Conservation (phyloP, 2,329 filamentous ascomycete genomes). For the Penicillium sp. region DNA sequence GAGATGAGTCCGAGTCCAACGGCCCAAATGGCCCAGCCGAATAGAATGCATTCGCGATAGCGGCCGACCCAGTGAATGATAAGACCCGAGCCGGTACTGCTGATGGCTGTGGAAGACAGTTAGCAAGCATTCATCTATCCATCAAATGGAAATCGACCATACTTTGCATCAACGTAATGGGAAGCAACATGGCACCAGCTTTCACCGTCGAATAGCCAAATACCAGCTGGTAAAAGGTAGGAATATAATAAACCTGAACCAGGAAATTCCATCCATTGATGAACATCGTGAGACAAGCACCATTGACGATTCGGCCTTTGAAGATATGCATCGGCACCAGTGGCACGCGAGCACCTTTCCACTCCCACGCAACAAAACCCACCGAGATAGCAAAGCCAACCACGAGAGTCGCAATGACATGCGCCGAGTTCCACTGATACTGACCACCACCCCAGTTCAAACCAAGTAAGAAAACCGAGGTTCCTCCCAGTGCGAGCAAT, state of each 20-base stretch:
- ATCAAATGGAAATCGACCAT: neutral
- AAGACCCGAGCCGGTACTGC: constrained; percentile 51
- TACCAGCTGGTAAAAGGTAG: constrained; percentile 58
- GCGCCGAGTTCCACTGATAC: constrained; percentile 53
- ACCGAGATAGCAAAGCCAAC: constrained; percentile 41
- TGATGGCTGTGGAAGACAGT: constrained; percentile 40
- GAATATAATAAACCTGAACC: constrained; percentile 59
- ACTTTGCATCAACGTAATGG: constrained; percentile 49
- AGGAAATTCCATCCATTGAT: constrained; percentile 59
- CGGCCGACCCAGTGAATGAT: constrained; percentile 52
- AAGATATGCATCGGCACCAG: constrained; percentile 49
- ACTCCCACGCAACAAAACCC: constrained; percentile 33
- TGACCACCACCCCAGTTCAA: constrained; percentile 59
- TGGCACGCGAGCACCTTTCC: constrained; percentile 30
- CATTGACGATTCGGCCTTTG: constrained; percentile 51
- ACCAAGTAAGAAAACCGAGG: constrained; percentile 47
- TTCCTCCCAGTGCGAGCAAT: constrained; percentile 44
- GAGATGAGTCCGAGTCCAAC: constrained; percentile 52
- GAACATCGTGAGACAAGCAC: constrained; percentile 54
- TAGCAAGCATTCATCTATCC: constrained; percentile 33
- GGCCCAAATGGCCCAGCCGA: constrained; percentile 52
- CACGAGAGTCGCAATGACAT: constrained; percentile 53
- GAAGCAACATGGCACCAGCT: constrained; percentile 50
- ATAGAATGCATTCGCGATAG: constrained; percentile 53
- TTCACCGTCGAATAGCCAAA: constrained; percentile 42